Conservation (phyloP, 2,329 filamentous ascomycete genomes). For the Furcasterigmium furcatum region DNA sequence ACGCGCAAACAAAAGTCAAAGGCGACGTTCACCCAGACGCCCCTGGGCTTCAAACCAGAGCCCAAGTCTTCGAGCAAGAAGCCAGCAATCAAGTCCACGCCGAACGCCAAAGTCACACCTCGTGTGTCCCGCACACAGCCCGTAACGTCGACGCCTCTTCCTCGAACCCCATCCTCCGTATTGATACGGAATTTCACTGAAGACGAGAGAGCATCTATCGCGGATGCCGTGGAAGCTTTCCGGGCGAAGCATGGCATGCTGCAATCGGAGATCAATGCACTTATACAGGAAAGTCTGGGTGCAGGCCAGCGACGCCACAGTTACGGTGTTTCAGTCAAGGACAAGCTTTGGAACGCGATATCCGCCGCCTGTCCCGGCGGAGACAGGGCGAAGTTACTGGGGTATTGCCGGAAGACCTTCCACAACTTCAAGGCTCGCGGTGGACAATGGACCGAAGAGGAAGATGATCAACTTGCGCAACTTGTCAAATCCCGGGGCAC, state of each 20-base stretch:
- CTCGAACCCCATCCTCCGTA: too few species aligned
- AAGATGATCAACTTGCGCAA: conserved; percentile 50
- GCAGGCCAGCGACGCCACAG: conserved; percentile 19
- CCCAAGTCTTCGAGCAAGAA: too few species aligned
- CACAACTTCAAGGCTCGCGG: conserved; percentile 61
- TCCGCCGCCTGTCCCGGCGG: conserved; percentile 44
- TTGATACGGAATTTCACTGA: too few species aligned
- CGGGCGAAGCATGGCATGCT: conserved; percentile 22
- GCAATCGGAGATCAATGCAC: conserved; percentile 42
- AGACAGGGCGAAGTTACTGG: conserved; percentile 50
- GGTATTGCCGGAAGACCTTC: conserved; percentile 58
- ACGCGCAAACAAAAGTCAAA: too few species aligned
- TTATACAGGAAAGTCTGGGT: conserved; percentile 30
- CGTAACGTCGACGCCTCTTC: too few species aligned
- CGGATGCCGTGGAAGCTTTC: conserved; percentile 34
- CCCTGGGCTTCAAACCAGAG: too few species aligned
- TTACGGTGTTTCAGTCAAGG: conserved; percentile 23
- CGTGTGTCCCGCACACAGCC: too few species aligned
- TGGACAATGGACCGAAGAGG: conserved; percentile 54
- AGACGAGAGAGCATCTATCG: too few species aligned
- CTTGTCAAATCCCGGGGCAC: conserved; percentile 44
- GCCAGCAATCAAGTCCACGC: too few species aligned
- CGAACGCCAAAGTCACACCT: too few species aligned
- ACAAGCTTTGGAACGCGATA: conserved; percentile 48
- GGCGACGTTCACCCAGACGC: too few species aligned